Base-by-base conservation (phyloP, 208 protist genomes). In the Trypanosoma boissoni region DNA sequence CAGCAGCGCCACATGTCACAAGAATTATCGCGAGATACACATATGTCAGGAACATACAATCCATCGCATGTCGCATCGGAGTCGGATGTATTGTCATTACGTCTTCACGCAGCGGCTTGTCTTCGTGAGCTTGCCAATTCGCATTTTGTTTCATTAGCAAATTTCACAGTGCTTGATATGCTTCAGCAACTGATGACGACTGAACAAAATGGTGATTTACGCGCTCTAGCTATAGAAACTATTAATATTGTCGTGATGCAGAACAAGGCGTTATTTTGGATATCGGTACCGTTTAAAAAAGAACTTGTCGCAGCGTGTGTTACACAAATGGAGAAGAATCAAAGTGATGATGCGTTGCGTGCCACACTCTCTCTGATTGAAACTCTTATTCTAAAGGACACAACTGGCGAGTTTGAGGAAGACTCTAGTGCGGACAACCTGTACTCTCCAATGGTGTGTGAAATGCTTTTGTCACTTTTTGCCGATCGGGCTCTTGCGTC, bases 51-150 rank as follows among this genome's bases (percentile, higher is more conserved):
- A n/a, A n/a, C n/a, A n/a, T n/a, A n/a, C n/a, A n/a, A n/a, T n/a
- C n/a, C n/a, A n/a, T 39, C 34, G 34, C 12, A 39, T 39, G 34
- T 6, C 34, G 34, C 34, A 12, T 16, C 12, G 34, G 34, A 12
- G 12, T 39, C 34, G 3, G n/a, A 14, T 27, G 34, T 24, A 2
- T 41, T 51, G 27, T 18, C 31, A 14, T 14, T 65, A 7, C 59
- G 48, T 26, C 26, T 58, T 0, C 43, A 58, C 18, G 34, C 29
- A 0, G 48, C 48, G 27, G 48, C 49, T 3, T 65, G 59, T 56
- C 12, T 65, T 3, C 59, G 59, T 5, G 59, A 65, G 24, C 34
- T 65, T 26, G 59, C 59, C 5, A 65, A 65, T 34, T 48, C 59
- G 3, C 59, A 65, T 24, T 56, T 18, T 27, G 3, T 3, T 7